These are phyloP conservation scores for Sphaceloma murrayae DNA, from an alignment of 2,329 filamentous ascomycete species.

Conservation along the genomic window DNA sequence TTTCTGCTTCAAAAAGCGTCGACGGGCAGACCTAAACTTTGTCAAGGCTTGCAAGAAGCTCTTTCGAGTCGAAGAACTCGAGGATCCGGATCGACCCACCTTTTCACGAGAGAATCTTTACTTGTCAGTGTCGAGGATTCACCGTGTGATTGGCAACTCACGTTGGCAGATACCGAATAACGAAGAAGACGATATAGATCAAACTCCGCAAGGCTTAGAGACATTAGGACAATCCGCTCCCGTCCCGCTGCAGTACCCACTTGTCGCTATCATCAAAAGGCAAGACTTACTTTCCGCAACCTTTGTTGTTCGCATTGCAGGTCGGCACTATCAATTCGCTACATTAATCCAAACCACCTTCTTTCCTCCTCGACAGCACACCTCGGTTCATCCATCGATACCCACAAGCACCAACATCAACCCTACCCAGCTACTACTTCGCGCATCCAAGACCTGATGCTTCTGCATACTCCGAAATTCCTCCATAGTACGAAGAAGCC, in stretches of 20 bases:
- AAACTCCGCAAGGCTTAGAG: slow-evolving; percentile 12
- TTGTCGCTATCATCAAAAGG: not conserved
- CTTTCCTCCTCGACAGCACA: not conserved
- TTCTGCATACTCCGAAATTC: not conserved
- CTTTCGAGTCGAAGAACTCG: slow-evolving; percentile 39
- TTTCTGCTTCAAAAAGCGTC: slow-evolving; percentile 92
- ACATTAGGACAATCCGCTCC: too few species aligned
- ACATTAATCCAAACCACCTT: not conserved
- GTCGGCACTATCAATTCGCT: too few species aligned
- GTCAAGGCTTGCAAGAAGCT: slow-evolving; percentile 42
- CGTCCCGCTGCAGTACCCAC: slow-evolving; percentile 1
- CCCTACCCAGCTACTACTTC: not conserved
- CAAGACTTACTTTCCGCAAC: not conserved
- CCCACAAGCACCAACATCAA: not conserved
- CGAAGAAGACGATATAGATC: slow-evolving; percentile 13
- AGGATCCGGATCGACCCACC: slow-evolving; percentile 37
- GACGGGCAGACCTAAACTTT: slow-evolving; percentile 54
- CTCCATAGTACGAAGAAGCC: slow-evolving; percentile 7
- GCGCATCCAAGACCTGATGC: not conserved
- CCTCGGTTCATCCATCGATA: too few species aligned
- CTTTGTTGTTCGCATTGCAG: too few species aligned
- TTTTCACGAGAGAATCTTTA: slow-evolving; percentile 42
- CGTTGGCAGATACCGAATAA: slow-evolving; percentile 10
- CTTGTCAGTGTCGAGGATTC: slow-evolving; percentile 35
- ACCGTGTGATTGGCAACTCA: not conserved